These are phyloP conservation scores for Groenewaldozyma salmanticensis DNA, from an alignment of 805 yeast species.

Conservation along the genomic window DNA sequence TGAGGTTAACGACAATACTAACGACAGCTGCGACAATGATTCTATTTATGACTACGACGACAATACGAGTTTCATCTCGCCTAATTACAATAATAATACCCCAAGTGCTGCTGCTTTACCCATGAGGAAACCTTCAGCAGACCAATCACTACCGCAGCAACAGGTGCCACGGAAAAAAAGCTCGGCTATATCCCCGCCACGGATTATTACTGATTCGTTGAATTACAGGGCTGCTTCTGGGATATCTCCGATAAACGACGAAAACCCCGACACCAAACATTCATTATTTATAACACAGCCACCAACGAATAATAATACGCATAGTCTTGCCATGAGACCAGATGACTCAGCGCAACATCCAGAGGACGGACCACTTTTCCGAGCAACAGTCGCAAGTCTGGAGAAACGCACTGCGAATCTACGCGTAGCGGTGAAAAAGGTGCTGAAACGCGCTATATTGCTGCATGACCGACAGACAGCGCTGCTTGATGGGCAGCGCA, in stretches of 20 bases:
- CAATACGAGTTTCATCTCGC: no score
- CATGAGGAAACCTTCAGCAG: background rate
- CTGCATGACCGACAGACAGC: constrained; percentile 26
- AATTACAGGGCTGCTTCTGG: background rate
- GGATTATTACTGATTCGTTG: background rate
- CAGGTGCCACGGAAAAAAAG: background rate
- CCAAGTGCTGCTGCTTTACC: background rate
- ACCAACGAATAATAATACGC: no score
- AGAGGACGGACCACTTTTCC: constrained; percentile 37
- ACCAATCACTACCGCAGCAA: background rate
- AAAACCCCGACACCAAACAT: background rate
- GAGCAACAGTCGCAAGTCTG: constrained; percentile 31
- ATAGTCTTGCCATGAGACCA: constrained; percentile 14
- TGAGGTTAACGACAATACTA: no score
- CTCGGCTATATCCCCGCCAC: background rate
- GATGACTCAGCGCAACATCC: constrained; percentile 23
- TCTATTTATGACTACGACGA: no score
- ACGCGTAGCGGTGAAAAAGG: constrained; percentile 27
- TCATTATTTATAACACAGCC: background rate
- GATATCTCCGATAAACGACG: background rate
- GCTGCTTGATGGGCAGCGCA: constrained; percentile 26
- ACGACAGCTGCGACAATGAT: no score
- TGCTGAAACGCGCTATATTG: constrained; percentile 28
- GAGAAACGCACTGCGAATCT: constrained; percentile 29
- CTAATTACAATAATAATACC: no score